Percentiles rank a stretch among this genome's conserved stretches.
These are phyloP conservation scores for Dichotomopilus funicola DNA, from an alignment of 2,329 filamentous ascomycete genomes.

Conservation along the genomic window DNA sequence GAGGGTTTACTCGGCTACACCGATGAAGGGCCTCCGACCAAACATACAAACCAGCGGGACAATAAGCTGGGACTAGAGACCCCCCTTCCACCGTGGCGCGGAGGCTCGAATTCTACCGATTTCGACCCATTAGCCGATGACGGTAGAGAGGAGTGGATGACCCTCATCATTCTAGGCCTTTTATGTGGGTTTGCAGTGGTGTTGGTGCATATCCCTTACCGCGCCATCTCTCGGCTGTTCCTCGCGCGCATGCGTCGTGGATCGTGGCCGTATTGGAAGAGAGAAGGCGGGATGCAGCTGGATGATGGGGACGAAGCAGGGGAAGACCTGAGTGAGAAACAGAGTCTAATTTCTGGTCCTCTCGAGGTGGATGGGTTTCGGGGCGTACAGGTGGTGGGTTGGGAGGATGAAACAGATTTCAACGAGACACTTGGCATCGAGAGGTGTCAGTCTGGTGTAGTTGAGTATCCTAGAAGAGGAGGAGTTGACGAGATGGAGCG, in stretches of 20 bases:
- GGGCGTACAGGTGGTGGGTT: background rate
- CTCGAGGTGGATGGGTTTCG: too few relatives aligned
- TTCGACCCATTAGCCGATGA: too few relatives aligned
- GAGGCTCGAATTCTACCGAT: background rate
- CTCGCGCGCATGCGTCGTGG: too few relatives aligned
- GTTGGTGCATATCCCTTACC: too few relatives aligned
- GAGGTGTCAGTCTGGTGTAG: background rate
- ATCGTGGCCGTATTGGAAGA: too few relatives aligned
- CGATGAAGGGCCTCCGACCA: background rate
- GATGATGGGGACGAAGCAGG: background rate
- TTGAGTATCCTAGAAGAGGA: background rate
- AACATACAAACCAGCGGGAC: too few relatives aligned
- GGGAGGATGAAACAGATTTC: background rate
- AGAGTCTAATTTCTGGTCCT: too few relatives aligned
- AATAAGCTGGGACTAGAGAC: background rate
- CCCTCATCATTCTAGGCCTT: too few relatives aligned
- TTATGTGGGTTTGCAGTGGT: too few relatives aligned
- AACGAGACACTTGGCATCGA: background rate
- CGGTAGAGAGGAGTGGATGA: too few relatives aligned
- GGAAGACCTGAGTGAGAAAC: background rate
- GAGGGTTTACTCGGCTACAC: background rate
- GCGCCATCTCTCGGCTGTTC: too few relatives aligned
- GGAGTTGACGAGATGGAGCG: conserved; percentile 3
- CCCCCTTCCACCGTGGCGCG: background rate
- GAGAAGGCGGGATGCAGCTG: background rate